A percentile compares a stretch with the other conserved stretches of the same genome.
Conservation (phyloP, 2,329 filamentous ascomycete species). For the Aspergillus fumigatus region DNA sequence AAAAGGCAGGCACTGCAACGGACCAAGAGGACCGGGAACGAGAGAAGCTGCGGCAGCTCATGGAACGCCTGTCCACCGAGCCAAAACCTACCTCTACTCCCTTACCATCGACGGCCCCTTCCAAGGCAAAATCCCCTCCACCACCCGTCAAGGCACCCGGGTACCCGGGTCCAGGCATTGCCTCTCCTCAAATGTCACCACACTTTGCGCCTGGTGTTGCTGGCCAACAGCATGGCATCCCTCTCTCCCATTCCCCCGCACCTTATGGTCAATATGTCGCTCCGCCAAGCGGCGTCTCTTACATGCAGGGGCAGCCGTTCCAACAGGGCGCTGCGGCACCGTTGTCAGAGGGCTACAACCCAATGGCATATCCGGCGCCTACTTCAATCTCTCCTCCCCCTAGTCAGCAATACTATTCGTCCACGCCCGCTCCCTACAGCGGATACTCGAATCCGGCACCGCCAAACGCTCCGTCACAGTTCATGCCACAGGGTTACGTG, state of each 20-base stretch:
- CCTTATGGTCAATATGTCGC: slow-evolving; percentile 34
- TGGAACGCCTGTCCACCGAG: slow-evolving; percentile 94
- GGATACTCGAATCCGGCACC: slow-evolving; percentile 33
- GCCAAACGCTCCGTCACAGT: slow-evolving; percentile 38
- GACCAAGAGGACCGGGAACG: slow-evolving; percentile 73
- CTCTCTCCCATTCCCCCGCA: slow-evolving; percentile 33
- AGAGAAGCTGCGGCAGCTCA: slow-evolving; percentile 78
- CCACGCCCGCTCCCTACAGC: slow-evolving; percentile 30
- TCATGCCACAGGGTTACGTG: slow-evolving; percentile 60
- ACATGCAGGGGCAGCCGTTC: slow-evolving; percentile 30
- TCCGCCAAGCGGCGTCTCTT: slow-evolving; percentile 20
- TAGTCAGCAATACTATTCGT: slow-evolving; percentile 36
- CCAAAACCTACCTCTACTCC: slow-evolving; percentile 30
- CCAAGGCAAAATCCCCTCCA: slow-evolving; percentile 39
- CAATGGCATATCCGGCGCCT: slow-evolving; percentile 47
- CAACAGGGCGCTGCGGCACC: slow-evolving; percentile 41
- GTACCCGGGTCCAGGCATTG: slow-evolving; percentile 27
- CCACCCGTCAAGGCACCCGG: slow-evolving; percentile 29
- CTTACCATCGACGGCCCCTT: slow-evolving; percentile 38
- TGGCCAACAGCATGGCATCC: slow-evolving; percentile 21
- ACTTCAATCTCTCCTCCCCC: slow-evolving; percentile 41
- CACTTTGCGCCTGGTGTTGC: slow-evolving; percentile 28
- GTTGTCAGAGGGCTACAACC: slow-evolving; percentile 44
- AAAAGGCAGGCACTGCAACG: slow-evolving; percentile 58
- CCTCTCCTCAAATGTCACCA: slow-evolving; percentile 41